phyloP scores from a whole-genome alignment of 192 early-diverging fungal species.

The Coemansia sp. region DNA sequence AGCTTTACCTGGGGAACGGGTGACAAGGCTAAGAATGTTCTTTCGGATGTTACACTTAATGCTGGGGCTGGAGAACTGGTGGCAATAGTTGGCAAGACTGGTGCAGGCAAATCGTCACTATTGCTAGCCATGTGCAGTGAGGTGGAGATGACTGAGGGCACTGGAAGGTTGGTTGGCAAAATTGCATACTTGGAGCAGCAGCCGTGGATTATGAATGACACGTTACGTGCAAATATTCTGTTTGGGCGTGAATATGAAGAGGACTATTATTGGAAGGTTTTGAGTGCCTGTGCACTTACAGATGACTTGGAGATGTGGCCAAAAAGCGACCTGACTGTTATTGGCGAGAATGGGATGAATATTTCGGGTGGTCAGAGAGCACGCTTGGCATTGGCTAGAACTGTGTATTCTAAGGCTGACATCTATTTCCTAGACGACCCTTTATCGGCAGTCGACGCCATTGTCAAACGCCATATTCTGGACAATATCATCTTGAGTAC shows the following conservation, averaged over 20 bases:
- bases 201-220: slow-evolving; percentile 51
- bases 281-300: slow-evolving; percentile 65
- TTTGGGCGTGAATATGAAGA: slow-evolving; percentile 71
- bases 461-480: slow-evolving; percentile 67
- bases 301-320: slow-evolving; percentile 69
- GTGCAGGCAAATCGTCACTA: slow-evolving; percentile 67
- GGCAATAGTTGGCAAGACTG: slow-evolving; percentile 63
- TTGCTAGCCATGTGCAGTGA: slow-evolving; percentile 66
- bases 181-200: slow-evolving; percentile 37
- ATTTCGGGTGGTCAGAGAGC: slow-evolving; percentile 75
- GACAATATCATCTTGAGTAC: slow-evolving; percentile 61
- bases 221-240: slow-evolving; percentile 77
- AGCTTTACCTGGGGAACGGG: slow-evolving; percentile 21
- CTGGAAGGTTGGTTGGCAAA: slow-evolving; percentile 24
- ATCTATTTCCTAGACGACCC: slow-evolving; percentile 77
- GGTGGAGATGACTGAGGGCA: slow-evolving; percentile 37
- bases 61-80: slow-evolving; percentile 50
- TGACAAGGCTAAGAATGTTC: neutral
- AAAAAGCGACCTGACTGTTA: slow-evolving; percentile 69
- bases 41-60: slow-evolving; percentile 15
- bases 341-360: slow-evolving; percentile 72
- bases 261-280: slow-evolving; percentile 61
- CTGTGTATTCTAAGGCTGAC: slow-evolving; percentile 70
- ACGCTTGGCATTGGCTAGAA: slow-evolving; percentile 67
- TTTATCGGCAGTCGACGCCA: slow-evolving; percentile 69